Percentiles rank a stretch among this genome's conserved stretches.
These are phyloP conservation scores for Acacia acuminata DNA, from an alignment of 306 rosid species.

Conservation along the genomic window DNA sequence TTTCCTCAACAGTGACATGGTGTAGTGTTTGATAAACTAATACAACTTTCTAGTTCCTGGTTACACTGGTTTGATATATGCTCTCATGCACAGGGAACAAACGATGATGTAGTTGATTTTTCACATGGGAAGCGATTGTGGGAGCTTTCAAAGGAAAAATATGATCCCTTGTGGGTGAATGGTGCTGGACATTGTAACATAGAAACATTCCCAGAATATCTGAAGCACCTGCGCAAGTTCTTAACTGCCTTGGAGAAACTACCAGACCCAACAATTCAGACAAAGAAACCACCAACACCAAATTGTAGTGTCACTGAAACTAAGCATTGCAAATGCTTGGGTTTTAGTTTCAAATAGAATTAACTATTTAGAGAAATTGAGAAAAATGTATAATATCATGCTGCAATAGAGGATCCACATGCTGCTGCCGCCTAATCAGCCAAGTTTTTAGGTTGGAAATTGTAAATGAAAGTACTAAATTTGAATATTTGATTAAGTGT, in stretches of 20 bases:
- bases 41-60: background rate
- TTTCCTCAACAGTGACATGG: background rate
- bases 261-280: conserved; percentile 26
- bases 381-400: background rate
- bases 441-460: background rate
- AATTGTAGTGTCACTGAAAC: conserved; percentile 50
- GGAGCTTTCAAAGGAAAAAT: conserved; percentile 80
- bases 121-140: conserved; percentile 80
- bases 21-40: background rate
- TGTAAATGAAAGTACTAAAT: background rate
- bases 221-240: conserved; percentile 74
- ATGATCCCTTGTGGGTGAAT: conserved; percentile 76
- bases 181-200: conserved; percentile 89
- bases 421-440: background rate
- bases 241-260: conserved; percentile 69
- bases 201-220: conserved; percentile 71
- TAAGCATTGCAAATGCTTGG: conserved; percentile 67
- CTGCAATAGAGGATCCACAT: background rate
- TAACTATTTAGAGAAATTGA: conserved; percentile 23
- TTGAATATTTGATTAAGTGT: background rate
- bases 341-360: conserved; percentile 52
- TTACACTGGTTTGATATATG: background rate
- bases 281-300: conserved; percentile 44
- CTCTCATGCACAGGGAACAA: conserved; percentile 65
- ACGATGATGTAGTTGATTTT: conserved; percentile 68